phyloP scores from a whole-genome alignment of 176 grass and related monocot species.

The Carex pumila region DNA sequence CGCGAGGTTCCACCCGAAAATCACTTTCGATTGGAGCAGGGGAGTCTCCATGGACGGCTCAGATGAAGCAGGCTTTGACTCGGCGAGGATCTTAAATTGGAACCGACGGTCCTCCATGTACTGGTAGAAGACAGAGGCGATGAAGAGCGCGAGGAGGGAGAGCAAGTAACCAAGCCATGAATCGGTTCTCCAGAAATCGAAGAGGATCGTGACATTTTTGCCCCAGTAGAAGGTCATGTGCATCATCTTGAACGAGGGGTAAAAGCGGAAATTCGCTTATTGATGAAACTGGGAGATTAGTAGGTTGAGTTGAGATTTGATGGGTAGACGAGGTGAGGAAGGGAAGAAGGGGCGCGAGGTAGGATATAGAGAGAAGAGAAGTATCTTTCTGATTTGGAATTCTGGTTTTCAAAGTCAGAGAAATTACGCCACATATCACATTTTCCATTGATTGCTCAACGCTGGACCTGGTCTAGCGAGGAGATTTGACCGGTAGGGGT shows the following conservation, averaged over 20 bases:
- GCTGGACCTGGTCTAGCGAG: background rate
- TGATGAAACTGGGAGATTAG: background rate
- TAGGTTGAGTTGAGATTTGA: background rate
- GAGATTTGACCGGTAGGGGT: background rate
- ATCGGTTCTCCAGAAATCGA: constrained; percentile 71
- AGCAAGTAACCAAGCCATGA: constrained; percentile 70
- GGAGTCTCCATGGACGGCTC: constrained; percentile 24
- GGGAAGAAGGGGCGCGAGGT: background rate
- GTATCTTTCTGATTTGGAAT: background rate
- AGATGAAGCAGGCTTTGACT: constrained; percentile 24
- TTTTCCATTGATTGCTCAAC: background rate
- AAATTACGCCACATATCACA: background rate
- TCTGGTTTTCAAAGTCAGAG: background rate
- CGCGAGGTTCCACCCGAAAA: constrained; percentile 1
- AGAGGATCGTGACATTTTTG: constrained; percentile 69
- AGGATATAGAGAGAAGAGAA: background rate
- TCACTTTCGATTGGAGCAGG: background rate
- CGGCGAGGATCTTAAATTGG: constrained; percentile 46
- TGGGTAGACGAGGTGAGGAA: background rate
- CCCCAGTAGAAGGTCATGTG: constrained; percentile 99
- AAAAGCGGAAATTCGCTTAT: background rate
- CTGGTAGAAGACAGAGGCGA: constrained; percentile 85
- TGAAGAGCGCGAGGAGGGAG: constrained; percentile 64
- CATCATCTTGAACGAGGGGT: constrained; percentile 55
- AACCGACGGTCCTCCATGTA: constrained; percentile 85